Evolutionary conservation across 2,329 filamentous ascomycete species (phyloP), one percentile per base, ranked within the genome.

Genomic region (Neopestalotiopsis rosae): DNA sequence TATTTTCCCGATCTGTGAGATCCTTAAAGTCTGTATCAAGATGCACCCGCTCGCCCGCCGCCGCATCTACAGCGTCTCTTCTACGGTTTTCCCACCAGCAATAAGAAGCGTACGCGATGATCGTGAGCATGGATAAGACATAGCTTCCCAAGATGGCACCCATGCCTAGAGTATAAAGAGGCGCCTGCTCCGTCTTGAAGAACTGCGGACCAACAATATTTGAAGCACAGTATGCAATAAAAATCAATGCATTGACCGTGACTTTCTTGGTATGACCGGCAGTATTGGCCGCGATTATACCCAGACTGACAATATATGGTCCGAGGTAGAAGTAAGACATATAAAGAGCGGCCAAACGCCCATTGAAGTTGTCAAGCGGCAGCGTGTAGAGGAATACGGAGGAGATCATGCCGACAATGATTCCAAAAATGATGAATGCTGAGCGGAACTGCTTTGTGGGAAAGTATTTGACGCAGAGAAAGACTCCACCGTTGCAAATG

Each of bases 141-240:
- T 83, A 80, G 24, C 80, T 76, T 2, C 82, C 79, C 13, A 85
- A 76, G 14, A 84, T 77, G 0, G 81, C 81, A 14, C 79, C 79
- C 58, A 84, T 83, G 14, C 82, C 83, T 0, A 81, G 75, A 12
- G 73, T 75, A 30, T 84, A 84, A 4, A 76, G 77, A 5, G 81
- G 82, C 2, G 82, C 81, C 71, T 91, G 87, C n/a, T 82, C 74
- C 0, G 83, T 78, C 65, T 85, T 85, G 77, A 90, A 91, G 79
- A 91, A 90, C 76, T 90, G 90, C 0, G 89, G 89, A 0, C 88
- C 86, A 4, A 83, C 85, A 58, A 91, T 89, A 72, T 91, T 90
- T 4, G 88, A 89, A 1, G 86, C 83, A 72, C 88, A 90, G 68
- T 87, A 87, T 0, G 87, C 88, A 10, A 90, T 80, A 79, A 89